Evolutionary conservation across 73 alveolate genomes (phyloP).

Genomic region (Paramecium octaurelia): DNA sequence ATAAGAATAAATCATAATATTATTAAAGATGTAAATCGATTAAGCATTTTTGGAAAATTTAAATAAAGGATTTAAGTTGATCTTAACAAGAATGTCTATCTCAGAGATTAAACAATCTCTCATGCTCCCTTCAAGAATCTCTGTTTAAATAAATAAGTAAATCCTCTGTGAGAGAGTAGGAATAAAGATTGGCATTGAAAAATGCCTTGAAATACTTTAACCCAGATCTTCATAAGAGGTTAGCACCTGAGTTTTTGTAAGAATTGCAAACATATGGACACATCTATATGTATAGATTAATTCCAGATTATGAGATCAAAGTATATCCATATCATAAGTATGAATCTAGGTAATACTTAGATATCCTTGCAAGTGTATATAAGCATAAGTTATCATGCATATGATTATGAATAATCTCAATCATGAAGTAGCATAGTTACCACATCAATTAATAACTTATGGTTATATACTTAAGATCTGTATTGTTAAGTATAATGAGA

Average conservation of each 20-base stretch:
- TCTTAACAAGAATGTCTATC: background rate
- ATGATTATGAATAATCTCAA: constrained; percentile 70
- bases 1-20: background rate
- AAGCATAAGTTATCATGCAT: constrained; percentile 65
- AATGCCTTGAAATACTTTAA: constrained; percentile 68
- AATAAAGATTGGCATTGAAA: constrained; percentile 58
- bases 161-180: background rate
- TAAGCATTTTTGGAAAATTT: background rate
- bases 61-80: background rate
- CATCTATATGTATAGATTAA: constrained; percentile 64
- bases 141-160: constrained; percentile 28
- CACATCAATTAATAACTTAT: constrained; percentile 71
- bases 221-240: constrained; percentile 48
- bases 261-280: constrained; percentile 66
- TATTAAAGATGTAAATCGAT: background rate
- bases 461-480: background rate
- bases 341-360: background rate
- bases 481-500: constrained; percentile 24
- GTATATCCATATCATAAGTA: constrained; percentile 59
- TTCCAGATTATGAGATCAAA: constrained; percentile 57
- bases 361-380: constrained; percentile 57
- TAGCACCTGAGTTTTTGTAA: constrained; percentile 40
- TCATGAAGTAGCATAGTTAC: constrained; percentile 69
- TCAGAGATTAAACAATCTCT: constrained; percentile 58
- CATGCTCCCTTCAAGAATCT: constrained; percentile 70